A percentile compares a stretch with the other conserved stretches of the same genome.
phyloP scores from a whole-genome alignment of 2,329 filamentous ascomycete genomes.

The Penicillium sp. region DNA sequence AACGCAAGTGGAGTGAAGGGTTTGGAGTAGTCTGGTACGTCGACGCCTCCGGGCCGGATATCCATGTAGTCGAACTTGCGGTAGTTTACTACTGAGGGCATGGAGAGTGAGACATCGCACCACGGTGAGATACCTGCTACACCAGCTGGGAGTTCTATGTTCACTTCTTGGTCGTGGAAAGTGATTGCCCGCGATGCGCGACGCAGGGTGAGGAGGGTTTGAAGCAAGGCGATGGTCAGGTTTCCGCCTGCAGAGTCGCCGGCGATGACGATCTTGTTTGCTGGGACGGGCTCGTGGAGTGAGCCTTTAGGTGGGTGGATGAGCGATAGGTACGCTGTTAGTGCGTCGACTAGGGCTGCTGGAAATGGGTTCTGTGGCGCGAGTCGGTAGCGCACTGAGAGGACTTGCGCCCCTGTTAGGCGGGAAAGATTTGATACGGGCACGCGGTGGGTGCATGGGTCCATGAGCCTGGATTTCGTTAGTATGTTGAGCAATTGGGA shows the following conservation, averaged over 20 bases:
- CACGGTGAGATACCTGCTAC: constrained; percentile 43
- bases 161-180: constrained; percentile 43
- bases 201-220: constrained; percentile 44
- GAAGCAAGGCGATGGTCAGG: constrained; percentile 42
- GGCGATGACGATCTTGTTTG: constrained; percentile 47
- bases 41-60: constrained; percentile 27
- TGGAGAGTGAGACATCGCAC: constrained; percentile 44
- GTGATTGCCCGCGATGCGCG: constrained; percentile 35
- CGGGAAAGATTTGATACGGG: constrained; percentile 41
- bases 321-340: constrained; percentile 51
- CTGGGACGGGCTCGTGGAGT: constrained; percentile 43
- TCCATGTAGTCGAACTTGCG: constrained; percentile 44
- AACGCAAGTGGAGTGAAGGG: constrained; percentile 29
- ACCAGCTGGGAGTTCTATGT: constrained; percentile 44
- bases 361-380: constrained; percentile 52
- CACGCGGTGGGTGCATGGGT: constrained; percentile 45
- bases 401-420: constrained; percentile 39
- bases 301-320: constrained; percentile 46
- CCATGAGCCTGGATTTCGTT: constrained; percentile 40
- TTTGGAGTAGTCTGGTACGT: constrained; percentile 7
- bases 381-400: constrained; percentile 50
- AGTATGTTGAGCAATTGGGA: background rate
- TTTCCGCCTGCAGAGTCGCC: constrained; percentile 51
- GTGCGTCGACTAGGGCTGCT: constrained; percentile 46
- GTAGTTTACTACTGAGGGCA: constrained; percentile 42